phyloP scores from a whole-genome alignment of 202 grass and related monocot species.

The Digitaria exilis region DNA sequence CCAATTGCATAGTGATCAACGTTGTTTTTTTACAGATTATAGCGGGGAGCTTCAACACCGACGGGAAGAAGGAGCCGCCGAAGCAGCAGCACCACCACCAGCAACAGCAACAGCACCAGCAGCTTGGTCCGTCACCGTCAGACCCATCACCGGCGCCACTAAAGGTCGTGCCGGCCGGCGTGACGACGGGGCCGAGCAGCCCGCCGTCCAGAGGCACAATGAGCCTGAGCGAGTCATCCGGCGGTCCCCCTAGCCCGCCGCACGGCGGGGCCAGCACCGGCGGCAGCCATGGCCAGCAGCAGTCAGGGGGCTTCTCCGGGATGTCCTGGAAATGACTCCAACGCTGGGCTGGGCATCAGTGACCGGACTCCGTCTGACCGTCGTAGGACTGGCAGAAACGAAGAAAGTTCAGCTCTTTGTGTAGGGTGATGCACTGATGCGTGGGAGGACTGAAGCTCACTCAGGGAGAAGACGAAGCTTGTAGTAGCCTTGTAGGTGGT shows the following conservation, averaged over 20 bases:
- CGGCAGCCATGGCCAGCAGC: slow-evolving; percentile 50
- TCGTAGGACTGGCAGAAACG: neutral
- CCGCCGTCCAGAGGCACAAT: slow-evolving; percentile 54
- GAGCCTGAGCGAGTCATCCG: slow-evolving; percentile 60
- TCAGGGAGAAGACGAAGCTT: neutral
- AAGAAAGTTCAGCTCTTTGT: neutral
- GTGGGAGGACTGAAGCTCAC: neutral
- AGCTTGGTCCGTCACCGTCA: slow-evolving; percentile 25
- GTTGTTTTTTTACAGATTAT: slow-evolving; percentile 57
- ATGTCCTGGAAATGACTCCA: slow-evolving; percentile 68
- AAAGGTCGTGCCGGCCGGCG: slow-evolving; percentile 29
- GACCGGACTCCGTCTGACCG: slow-evolving; percentile 18
- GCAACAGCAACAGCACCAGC: neutral
- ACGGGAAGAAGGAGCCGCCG: slow-evolving; percentile 47
- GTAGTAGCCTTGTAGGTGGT: slow-evolving; percentile 24
- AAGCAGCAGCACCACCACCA: slow-evolving; percentile 1
- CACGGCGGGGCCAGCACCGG: slow-evolving; percentile 40
- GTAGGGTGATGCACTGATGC: slow-evolving; percentile 23
- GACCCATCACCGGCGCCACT: slow-evolving; percentile 44
- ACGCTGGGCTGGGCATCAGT: neutral
- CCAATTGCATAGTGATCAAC: neutral
- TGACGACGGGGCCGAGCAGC: slow-evolving; percentile 40
- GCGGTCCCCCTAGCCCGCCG: slow-evolving; percentile 58
- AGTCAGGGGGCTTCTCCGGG: slow-evolving; percentile 30
- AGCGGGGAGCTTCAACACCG: slow-evolving; percentile 73